Base-by-base conservation (phyloP, 2,329 filamentous ascomycete genomes). In the Tolypocladium endophyticum region DNA sequence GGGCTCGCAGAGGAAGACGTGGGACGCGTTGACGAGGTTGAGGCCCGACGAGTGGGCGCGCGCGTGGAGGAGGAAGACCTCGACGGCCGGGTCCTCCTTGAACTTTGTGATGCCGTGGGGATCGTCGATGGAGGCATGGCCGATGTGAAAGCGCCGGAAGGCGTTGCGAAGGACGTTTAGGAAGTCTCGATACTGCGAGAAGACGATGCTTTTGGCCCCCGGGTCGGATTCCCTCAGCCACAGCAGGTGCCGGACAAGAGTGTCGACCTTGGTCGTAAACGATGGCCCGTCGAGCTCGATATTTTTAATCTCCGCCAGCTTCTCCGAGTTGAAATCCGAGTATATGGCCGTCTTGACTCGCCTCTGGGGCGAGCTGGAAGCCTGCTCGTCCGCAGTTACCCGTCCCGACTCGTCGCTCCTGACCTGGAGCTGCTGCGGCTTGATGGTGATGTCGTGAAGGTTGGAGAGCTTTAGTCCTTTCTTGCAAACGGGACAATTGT, bases 1-100 rank as follows among this genome's bases (percentile, higher is more conserved):
- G 2, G 94, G 94, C 70, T 99, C 94, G 71, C 92, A 96, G 5
- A 99, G 81, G 69, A 97, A 95, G 1, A 97, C 92, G 69, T 97
- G 92, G 55, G 86, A 96, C 5, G 93, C 94, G 67, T 95, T 93
- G 64, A 96, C 88, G 0, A 99, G 82, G 62, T 96, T 97, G 36
- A 99, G 79, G 0, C 94, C 94, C 1, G 89, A 92, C 0, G 90
- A 88, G 70, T 96, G 90, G 0, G 90, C 89, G 64, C 92, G 89
- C 7, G 92, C 92, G 69, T 97, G 92, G 18, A 99, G 81, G 4
- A 97, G 79, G 66, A 99, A 93, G 66, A 89, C 92, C 70, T 97
- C 91, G 7, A 88, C 73, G 3, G 76, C 72, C 1, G 90, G 82
- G 63, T 97, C 87, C 3, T 85, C 78, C 66, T 88, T 90, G 79